These are phyloP conservation scores for Tylopilus orsonianus DNA, from an alignment of 1,284 basidiomycete species.

Conservation along the genomic window DNA sequence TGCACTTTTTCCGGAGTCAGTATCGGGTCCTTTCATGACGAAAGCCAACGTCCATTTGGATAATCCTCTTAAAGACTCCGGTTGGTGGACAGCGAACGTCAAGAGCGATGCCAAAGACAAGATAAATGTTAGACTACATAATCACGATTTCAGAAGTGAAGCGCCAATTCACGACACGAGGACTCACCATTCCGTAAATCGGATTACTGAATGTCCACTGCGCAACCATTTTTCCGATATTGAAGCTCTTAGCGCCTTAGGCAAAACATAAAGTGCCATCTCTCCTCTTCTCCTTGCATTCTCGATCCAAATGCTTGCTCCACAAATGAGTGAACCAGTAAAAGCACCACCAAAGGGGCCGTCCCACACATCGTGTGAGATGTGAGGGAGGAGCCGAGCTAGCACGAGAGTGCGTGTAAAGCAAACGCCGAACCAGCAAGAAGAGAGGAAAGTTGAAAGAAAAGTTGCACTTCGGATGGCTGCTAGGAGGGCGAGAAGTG, in stretches of 20 bases:
- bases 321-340: conserved; percentile 68
- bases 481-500: conserved; percentile 44
- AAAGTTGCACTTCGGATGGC: conserved; percentile 67
- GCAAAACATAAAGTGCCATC: conserved; percentile 75
- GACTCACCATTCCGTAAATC: conserved; percentile 53
- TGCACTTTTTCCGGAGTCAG: conserved; percentile 46
- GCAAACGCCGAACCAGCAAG: conserved; percentile 69
- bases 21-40: conserved; percentile 57
- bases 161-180: conserved; percentile 6
- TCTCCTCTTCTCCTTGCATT: conserved; percentile 67
- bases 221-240: conserved; percentile 55
- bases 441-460: conserved; percentile 67
- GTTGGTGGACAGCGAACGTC: conserved; percentile 59
- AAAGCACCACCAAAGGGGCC: conserved; percentile 68
- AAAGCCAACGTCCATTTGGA: conserved; percentile 69
- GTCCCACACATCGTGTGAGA: conserved; percentile 77
- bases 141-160: conserved; percentile 8
- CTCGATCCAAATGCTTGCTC: conserved; percentile 74
- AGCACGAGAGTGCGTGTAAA: conserved; percentile 61
- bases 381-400: conserved; percentile 58
- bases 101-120: conserved; percentile 64
- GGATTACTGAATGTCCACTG: conserved; percentile 40
- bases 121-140: conserved; percentile 48
- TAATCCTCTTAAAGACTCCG: conserved; percentile 65
- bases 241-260: conserved; percentile 61